Conservation (phyloP, 106 monocot species). For the Platanthera guangdongensis region DNA sequence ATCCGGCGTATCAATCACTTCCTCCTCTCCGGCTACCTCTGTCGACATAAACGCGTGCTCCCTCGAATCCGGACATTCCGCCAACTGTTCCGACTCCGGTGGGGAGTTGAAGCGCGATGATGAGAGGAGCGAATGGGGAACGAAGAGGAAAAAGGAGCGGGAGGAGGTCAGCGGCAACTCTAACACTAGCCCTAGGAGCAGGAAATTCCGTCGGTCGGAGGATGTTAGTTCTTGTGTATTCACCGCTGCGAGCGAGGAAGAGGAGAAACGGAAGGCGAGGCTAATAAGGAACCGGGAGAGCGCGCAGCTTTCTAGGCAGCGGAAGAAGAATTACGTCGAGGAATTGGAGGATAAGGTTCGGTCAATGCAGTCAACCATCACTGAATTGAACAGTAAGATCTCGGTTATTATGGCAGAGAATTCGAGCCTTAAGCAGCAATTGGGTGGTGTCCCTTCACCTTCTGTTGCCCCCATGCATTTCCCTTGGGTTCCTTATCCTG, state of each 20-base stretch:
- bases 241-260: constrained; percentile 19
- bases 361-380: constrained; percentile 48
- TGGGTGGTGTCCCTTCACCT: constrained; percentile 13
- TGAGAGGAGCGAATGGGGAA: constrained; percentile 14
- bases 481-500: constrained; percentile 16
- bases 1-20: neutral
- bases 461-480: constrained; percentile 12
- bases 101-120: constrained; percentile 15
- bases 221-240: constrained; percentile 10
- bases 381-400: constrained; percentile 57
- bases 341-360: constrained; percentile 67
- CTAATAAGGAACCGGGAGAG: constrained; percentile 68
- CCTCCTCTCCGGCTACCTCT: constrained; percentile 1
- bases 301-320: constrained; percentile 69
- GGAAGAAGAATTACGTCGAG: constrained; percentile 74
- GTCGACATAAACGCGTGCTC: constrained; percentile 8
- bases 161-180: constrained; percentile 1
- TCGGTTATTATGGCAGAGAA: constrained; percentile 66
- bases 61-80: constrained; percentile 24
- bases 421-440: constrained; percentile 31
- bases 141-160: constrained; percentile 32
- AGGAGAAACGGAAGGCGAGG: constrained; percentile 38
- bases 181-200: constrained; percentile 17
- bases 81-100: constrained; percentile 23
- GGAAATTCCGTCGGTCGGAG: constrained; percentile 18